Evolutionary conservation across 306 rosid species (phyloP), one percentile per base, ranked within the genome.

Genomic region (Gillenia trifoliata): DNA sequence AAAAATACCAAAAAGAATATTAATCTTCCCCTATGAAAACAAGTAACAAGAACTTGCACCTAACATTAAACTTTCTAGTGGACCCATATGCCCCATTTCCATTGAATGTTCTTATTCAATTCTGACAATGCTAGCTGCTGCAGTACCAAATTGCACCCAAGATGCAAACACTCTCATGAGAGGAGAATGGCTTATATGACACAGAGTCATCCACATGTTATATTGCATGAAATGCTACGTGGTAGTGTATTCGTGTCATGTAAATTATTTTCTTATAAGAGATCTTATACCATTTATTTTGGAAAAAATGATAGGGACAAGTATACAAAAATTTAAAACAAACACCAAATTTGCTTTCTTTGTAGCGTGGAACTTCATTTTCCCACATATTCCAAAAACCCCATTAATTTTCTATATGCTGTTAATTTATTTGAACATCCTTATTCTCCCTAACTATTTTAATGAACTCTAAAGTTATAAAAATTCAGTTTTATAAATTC

Each of bases 321-420:
- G 40, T 23, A 8, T 45, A 68, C 54, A 57, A 74, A 56, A 55
- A 66, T 2, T n/a, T 33, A n/a, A 28, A 41, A 38, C 30, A 29
- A 43, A 30, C 16, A 9, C 34, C 43, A 41, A 69, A 28, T 22
- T 28, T 64, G 31, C 52, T 9, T 16, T 57, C 50, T 33, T 49
- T 55, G 77, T 43, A 63, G 74, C 90, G 87, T 83, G 91, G 91
- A 89, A 36, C 86, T 29, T 68, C 31, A 78, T 70, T 65, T 80
- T 63, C 79, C 91, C 91, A 85, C 85, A 80, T 64, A 74, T 56
- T 17, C 22, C 10, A 65, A 59, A 64, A 9, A 8, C 28, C 26
- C 49, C 56, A 40, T 22, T 49, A 17, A 5, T 25, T 26, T 15
- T 56, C 4, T 25, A 50, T 25, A 50, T 30, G 62, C 73, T 9